Percentiles rank a stretch among this genome's conserved stretches.
These are phyloP conservation scores for Cardiospermum halicacabum DNA, from an alignment of 345 rosid species.

Conservation along the genomic window DNA sequence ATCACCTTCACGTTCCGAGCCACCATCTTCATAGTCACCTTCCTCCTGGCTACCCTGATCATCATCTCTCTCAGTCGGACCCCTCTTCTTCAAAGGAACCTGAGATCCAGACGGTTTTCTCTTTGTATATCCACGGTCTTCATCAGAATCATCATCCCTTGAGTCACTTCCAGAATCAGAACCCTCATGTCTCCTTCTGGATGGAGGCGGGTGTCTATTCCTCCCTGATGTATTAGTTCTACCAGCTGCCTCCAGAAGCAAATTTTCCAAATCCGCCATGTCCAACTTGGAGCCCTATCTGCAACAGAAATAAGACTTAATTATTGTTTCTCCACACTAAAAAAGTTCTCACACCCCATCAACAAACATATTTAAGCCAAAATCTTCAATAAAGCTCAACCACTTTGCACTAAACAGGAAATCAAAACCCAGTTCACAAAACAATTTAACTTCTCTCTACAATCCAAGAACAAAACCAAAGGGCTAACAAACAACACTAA, in stretches of 20 bases:
- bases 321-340: background rate
- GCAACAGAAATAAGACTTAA: background rate
- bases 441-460: too few species aligned
- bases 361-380: too few species aligned
- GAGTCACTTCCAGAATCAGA: conserved; percentile 95
- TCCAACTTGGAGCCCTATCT: background rate
- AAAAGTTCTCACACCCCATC: too few species aligned
- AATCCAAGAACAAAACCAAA: background rate
- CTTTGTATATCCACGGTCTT: conserved; percentile 56
- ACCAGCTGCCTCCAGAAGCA: conserved; percentile 97
- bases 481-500: background rate
- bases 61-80: conserved; percentile 73
- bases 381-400: too few species aligned
- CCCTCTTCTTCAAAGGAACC: conserved; percentile 95
- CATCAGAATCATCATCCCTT: conserved; percentile 80
- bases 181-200: conserved; percentile 69
- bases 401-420: too few species aligned
- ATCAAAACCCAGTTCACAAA: too few species aligned
- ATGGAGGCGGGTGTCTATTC: conserved; percentile 48
- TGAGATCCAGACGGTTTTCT: conserved; percentile 91
- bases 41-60: conserved; percentile 65
- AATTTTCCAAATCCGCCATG: conserved; percentile 88
- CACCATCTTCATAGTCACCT: conserved; percentile 50
- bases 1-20: conserved; percentile 62
- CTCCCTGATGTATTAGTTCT: conserved; percentile 62